phyloP scores from a whole-genome alignment of 768 basidiomycete genomes.

The Hemileccinum impolitum region DNA sequence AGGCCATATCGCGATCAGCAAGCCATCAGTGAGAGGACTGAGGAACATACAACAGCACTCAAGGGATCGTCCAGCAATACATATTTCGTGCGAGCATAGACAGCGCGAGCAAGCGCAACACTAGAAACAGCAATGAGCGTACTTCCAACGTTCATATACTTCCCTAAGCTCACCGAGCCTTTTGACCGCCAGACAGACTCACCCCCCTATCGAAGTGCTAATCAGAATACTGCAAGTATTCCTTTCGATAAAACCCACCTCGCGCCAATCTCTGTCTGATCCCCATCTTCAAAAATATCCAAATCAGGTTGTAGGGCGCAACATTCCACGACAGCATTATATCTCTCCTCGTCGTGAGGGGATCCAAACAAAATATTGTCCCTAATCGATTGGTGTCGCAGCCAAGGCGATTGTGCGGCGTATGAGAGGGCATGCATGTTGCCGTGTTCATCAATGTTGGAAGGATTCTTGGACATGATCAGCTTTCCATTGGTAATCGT shows the following conservation, averaged over 20 bases:
- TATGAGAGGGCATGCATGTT: constrained; percentile 65
- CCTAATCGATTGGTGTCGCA: constrained; percentile 68
- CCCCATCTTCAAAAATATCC: constrained; percentile 82
- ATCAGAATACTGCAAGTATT: neutral
- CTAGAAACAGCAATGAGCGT: constrained; percentile 31
- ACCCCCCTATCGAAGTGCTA: constrained; percentile 51
- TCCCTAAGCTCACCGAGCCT: constrained; percentile 54
- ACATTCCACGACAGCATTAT: constrained; percentile 72
- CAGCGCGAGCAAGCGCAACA: constrained; percentile 79
- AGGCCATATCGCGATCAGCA: neutral
- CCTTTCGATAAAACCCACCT: constrained; percentile 32
- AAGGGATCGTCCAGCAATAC: constrained; percentile 80
- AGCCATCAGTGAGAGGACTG: neutral
- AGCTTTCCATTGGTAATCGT: constrained; percentile 34
- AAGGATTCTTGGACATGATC: constrained; percentile 45
- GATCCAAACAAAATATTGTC: constrained; percentile 82
- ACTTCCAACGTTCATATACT: neutral
- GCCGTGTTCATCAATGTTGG: constrained; percentile 57
- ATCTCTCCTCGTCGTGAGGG: constrained; percentile 66
- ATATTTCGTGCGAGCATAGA: constrained; percentile 67
- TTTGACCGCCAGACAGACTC: constrained; percentile 78
- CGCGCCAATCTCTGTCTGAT: constrained; percentile 79
- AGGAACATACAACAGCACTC: constrained; percentile 66
- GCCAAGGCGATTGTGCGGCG: constrained; percentile 69
- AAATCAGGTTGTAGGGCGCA: constrained; percentile 84